Percentiles rank a stretch among this genome's conserved stretches.
Evolutionary conservation across 2,329 filamentous ascomycete species (phyloP).

Genomic region (Bertia moriformis): DNA sequence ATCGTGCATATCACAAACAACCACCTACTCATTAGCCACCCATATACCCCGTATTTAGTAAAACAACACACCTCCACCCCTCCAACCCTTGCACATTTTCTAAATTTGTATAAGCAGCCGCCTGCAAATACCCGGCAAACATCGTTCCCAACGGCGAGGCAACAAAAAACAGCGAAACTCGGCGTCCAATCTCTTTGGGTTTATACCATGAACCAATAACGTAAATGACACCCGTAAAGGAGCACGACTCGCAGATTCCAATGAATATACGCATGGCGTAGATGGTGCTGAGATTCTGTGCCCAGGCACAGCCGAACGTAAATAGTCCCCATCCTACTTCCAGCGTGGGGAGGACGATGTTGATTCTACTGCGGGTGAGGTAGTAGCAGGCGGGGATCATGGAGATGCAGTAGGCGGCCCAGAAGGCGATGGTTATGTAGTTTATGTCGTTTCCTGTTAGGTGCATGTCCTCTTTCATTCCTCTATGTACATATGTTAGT

Average conservation of each 20-base stretch:
- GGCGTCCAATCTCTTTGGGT: constrained; percentile 14
- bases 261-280: not conserved
- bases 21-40: constrained; percentile 13
- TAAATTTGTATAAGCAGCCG: constrained; percentile 14
- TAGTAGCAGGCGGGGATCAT: constrained; percentile 24
- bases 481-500: not conserved
- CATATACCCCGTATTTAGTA: constrained; percentile 11
- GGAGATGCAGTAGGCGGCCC: constrained; percentile 21
- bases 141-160: constrained; percentile 14
- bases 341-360: constrained; percentile 9
- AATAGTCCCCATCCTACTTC: constrained; percentile 10
- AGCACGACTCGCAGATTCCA: constrained; percentile 10
- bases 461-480: not conserved
- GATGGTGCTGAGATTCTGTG: not conserved
- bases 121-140: constrained; percentile 17
- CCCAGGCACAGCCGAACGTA: constrained; percentile 10
- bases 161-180: constrained; percentile 15
- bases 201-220: constrained; percentile 26
- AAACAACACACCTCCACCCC: constrained; percentile 6
- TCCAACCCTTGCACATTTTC: constrained; percentile 10
- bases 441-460: not conserved
- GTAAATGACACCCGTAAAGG: constrained; percentile 18
- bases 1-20: not conserved
- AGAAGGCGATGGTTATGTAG: constrained; percentile 8
- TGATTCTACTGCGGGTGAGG: constrained; percentile 12